Percentiles rank a stretch among this genome's conserved stretches.
Evolutionary conservation across 148 eudicot species (phyloP).

Genomic region (Rhododendron ferrugineum): DNA sequence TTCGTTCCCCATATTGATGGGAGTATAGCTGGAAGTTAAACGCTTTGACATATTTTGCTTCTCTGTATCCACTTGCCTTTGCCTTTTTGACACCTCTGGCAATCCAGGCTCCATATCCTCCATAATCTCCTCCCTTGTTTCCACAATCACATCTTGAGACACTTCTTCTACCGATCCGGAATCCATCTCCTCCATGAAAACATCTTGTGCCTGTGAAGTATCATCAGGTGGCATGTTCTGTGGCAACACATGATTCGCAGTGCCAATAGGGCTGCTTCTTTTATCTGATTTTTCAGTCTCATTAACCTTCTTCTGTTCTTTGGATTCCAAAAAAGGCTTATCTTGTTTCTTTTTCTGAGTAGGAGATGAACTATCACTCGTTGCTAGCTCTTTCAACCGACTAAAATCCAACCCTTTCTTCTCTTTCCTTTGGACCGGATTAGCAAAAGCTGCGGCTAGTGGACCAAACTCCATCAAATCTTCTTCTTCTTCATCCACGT

Average conservation of each 20-base stretch:
- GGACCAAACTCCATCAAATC: constrained; percentile 32
- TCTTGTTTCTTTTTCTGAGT: constrained; percentile 16
- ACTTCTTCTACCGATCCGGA: constrained; percentile 5
- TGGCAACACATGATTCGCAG: neutral
- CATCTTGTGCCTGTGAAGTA: constrained; percentile 9
- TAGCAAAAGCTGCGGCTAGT: constrained; percentile 45
- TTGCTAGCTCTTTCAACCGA: constrained; percentile 45
- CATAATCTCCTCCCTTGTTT: constrained; percentile 8
- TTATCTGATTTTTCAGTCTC: constrained; percentile 13
- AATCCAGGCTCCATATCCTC: constrained; percentile 10
- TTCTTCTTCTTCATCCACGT: constrained; percentile 36
- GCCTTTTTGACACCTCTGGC: constrained; percentile 3
- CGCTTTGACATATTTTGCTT: neutral
- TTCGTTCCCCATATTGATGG: constrained; percentile 13
- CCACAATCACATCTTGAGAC: constrained; percentile 5
- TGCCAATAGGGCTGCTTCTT: constrained; percentile 10
- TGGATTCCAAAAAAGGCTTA: constrained; percentile 1
- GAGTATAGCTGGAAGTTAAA: constrained; percentile 3
- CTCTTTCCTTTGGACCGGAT: constrained; percentile 58
- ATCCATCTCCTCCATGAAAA: constrained; percentile 15
- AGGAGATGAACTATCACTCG: constrained; percentile 14
- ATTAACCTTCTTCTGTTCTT: constrained; percentile 19
- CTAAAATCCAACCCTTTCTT: constrained; percentile 69
- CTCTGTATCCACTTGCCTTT: constrained; percentile 8
- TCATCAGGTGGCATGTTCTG: constrained; percentile 9